Percentiles rank a stretch among this genome's conserved stretches.
Evolutionary conservation across 805 yeast species (phyloP).

Genomic region (Huiozyma sinensis): DNA sequence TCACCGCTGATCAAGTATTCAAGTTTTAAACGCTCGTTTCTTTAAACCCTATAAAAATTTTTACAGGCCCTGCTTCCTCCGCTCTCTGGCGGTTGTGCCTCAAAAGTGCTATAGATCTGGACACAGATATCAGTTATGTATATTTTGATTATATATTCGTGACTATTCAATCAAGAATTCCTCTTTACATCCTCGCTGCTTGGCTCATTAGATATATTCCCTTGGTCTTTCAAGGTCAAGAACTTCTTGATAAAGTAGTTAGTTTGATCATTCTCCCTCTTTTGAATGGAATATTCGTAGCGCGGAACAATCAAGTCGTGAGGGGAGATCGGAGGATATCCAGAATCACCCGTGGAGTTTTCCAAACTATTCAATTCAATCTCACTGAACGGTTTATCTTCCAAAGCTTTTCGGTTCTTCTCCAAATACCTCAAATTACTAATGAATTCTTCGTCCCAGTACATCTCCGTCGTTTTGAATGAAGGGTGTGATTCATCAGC

Average conservation of each 20-base stretch:
- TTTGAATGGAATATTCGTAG: conserved; percentile 12
- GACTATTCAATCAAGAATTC: not conserved
- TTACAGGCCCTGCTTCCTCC: not conserved
- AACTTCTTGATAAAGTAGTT: conserved; percentile 7
- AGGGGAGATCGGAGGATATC: not conserved
- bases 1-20: conserved; percentile 75
- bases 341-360: not conserved
- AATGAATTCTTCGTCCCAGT: conserved; percentile 31
- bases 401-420: conserved; percentile 1
- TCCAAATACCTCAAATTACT: conserved; percentile 9
- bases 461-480: conserved; percentile 11
- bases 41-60: conserved; percentile 4
- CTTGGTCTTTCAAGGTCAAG: not conserved
- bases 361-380: conserved; percentile 5
- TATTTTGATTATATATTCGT: not conserved
- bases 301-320: conserved; percentile 9
- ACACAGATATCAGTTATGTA: not conserved
- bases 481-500: conserved; percentile 23
- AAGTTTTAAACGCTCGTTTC: conserved; percentile 46
- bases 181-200: not conserved
- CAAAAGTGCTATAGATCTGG: not conserved
- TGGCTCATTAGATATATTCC: too few relatives aligned
- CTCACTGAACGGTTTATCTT: not conserved
- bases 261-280: conserved; percentile 16
- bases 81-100: too few relatives aligned